Percentiles rank a stretch among this genome's conserved stretches.
Evolutionary conservation across 208 protist genomes (phyloP).

Genomic region (Acanthamoeba healyi): DNA sequence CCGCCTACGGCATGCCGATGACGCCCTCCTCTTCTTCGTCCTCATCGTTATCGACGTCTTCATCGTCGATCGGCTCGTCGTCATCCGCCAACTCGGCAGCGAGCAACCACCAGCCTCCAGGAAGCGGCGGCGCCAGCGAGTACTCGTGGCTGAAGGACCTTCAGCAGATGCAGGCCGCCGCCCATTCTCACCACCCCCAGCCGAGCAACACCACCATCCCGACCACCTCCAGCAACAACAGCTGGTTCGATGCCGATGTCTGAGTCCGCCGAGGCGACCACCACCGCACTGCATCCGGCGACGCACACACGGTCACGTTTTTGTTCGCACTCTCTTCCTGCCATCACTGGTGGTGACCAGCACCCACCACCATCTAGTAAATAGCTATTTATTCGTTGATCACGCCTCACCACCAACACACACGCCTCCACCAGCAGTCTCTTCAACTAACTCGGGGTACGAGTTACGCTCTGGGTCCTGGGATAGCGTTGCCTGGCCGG

Average conservation of each 20-base stretch:
- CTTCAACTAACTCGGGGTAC: too few relatives aligned
- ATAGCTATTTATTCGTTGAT: too few relatives aligned
- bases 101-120: not conserved
- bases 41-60: not conserved
- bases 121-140: not conserved
- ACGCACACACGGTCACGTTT: not conserved
- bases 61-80: not conserved
- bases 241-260: conserved; percentile 1
- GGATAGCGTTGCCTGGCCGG: too few relatives aligned
- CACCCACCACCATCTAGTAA: too few relatives aligned
- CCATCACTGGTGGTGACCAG: too few relatives aligned
- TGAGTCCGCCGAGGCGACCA: not conserved
- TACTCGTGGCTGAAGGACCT: conserved; percentile 40
- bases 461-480: too few relatives aligned
- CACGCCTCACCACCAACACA: too few relatives aligned
- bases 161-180: not conserved
- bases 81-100: not conserved
- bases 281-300: not conserved
- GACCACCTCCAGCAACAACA: not conserved
- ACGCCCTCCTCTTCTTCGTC: not conserved
- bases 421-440: too few relatives aligned
- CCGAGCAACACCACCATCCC: too few relatives aligned
- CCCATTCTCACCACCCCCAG: not conserved
- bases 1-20: not conserved
- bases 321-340: not conserved